Base-by-base conservation (phyloP, 371 early-diverging fungal species). In the Mucor velutinosus region DNA sequence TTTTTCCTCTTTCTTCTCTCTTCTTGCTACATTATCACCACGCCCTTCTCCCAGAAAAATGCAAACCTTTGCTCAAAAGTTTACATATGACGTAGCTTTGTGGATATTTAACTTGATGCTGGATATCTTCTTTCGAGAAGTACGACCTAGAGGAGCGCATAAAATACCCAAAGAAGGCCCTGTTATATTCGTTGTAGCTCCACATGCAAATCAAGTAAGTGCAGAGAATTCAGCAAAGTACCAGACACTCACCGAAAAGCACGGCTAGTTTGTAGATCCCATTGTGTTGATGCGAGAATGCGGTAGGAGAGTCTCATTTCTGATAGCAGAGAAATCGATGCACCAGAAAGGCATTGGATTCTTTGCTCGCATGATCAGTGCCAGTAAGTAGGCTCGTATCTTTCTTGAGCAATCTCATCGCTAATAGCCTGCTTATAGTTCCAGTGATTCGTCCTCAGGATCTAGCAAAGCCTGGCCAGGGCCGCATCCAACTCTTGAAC, bases 381-480 rank as follows among this genome's bases (percentile, higher is more conserved):
- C 90, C 14, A 91, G 87, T 87, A 77, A 73, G 76, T 77, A n/a
- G 12, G 15, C 45, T 47, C n/a, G 10, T 60, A 7, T 35, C 19
- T 27, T 11, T 27, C 0, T 25, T 35, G 1, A 33, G 49, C 33
- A 35, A 8, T 33, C 33, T 17, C 15, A 32, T 11, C 3, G 17
- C 27, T 53, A 53, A 53, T 7, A 21, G 7, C 19, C 8, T 59
- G n/a, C 7, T 12, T 14, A 5, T 67, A 92, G 92, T 97, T 73
- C 94, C 96, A 10, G 97, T 97, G 10, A 86, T 88, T 49, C 83
- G 97, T 35, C 89, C 97, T 51, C 95, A 95, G 74, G 97, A 97
- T 79, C 71, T 90, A 45, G 90, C 90, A 29, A 83, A 81, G 43
- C 59, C 63, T 14, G 93, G 94, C 1, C 75, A 73, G 25, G 97